A percentile compares a stretch with the other conserved stretches of the same genome.
These are phyloP conservation scores for Fusarium sp. DNA, from an alignment of 2,329 filamentous ascomycete species.

Conservation along the genomic window DNA sequence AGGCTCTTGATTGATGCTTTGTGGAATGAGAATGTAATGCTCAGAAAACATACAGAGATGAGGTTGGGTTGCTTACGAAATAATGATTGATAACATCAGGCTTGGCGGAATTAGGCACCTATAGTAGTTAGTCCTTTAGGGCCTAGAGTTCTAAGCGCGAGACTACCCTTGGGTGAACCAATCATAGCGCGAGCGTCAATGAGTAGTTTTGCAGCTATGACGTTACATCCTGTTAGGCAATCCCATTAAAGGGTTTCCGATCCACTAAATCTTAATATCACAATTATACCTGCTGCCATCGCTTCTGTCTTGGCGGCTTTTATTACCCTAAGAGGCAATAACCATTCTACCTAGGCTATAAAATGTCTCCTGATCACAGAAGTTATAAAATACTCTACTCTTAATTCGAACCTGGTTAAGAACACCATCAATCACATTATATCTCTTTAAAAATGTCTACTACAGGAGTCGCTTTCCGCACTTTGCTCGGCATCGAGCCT, in stretches of 20 bases:
- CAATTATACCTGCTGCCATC: neutral
- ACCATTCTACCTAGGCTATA: neutral
- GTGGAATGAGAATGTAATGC: neutral
- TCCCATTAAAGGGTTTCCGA: too few species aligned
- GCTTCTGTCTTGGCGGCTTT: neutral
- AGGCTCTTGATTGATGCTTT: too few species aligned
- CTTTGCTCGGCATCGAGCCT: slow-evolving; percentile 63
- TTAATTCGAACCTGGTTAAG: neutral
- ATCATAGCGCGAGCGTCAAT: too few species aligned
- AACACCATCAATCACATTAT: neutral
- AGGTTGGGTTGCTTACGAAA: neutral
- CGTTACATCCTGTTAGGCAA: too few species aligned
- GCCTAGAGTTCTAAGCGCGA: too few species aligned
- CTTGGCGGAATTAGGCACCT: neutral
- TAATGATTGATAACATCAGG: neutral
- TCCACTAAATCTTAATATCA: neutral
- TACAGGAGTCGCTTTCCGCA: slow-evolving; percentile 50
- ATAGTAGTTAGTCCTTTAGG: neutral
- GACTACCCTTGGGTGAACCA: too few species aligned
- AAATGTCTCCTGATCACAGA: neutral
- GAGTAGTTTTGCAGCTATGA: too few species aligned
- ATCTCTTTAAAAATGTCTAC: slow-evolving; percentile 13
- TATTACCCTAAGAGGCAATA: neutral
- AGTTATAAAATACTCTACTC: neutral
- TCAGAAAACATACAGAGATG: neutral